Percentiles rank a stretch among this genome's conserved stretches.
Evolutionary conservation across 495 filamentous ascomycete genomes (phyloP).

Genomic region (Platismatia glauca): DNA sequence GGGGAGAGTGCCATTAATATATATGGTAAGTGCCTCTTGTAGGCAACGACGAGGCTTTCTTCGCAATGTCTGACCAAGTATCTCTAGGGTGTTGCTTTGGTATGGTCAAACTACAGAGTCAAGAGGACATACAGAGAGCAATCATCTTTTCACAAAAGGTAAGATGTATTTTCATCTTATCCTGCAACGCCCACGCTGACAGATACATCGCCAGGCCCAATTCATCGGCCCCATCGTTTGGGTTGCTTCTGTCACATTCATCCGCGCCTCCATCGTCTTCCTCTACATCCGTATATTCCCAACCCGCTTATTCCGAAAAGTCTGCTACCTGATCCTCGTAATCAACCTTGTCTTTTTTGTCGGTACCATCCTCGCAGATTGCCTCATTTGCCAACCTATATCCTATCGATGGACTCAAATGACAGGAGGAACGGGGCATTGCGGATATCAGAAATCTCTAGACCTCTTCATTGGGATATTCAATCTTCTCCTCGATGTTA

Average conservation of each 20-base stretch:
- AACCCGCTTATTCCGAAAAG: constrained; percentile 28
- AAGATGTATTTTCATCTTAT: neutral
- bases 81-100: neutral
- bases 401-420: constrained; percentile 26
- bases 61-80: neutral
- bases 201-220: neutral
- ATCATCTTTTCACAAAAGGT: constrained; percentile 13
- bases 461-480: constrained; percentile 29
- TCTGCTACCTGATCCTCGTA: constrained; percentile 26
- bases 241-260: constrained; percentile 26
- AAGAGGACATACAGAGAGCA: constrained; percentile 3
- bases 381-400: constrained; percentile 32
- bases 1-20: constrained; percentile 3
- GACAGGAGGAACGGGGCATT: constrained; percentile 20
- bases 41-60: no score
- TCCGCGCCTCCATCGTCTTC: constrained; percentile 34
- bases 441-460: constrained; percentile 27
- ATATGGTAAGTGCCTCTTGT: neutral
- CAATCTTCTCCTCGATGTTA: constrained; percentile 31
- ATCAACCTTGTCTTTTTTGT: constrained; percentile 15
- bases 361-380: constrained; percentile 22
- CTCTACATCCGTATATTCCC: constrained; percentile 37
- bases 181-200: neutral
- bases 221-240: constrained; percentile 21
- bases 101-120: neutral